Evolutionary conservation across 208 protist genomes (phyloP).

Genomic region (Trypanosoma grayi): DNA sequence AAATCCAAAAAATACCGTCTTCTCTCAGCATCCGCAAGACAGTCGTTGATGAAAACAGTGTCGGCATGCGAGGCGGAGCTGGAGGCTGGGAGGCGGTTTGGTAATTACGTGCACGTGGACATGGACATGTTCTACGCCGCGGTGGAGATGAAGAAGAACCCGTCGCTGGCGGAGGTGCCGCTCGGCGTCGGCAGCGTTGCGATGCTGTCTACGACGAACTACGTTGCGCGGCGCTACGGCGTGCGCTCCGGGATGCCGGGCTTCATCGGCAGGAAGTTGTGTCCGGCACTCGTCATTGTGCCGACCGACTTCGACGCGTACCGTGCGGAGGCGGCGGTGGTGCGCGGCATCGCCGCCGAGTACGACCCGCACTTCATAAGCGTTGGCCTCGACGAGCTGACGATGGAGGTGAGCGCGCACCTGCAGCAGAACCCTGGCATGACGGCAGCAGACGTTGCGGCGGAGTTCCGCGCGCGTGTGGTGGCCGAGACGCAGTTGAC

Average conservation of each 20-base stretch:
- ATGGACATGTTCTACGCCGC: slow-evolving; percentile 95
- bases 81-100: slow-evolving; percentile 62
- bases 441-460: slow-evolving; percentile 60
- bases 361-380: slow-evolving; percentile 89
- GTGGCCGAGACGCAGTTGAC: slow-evolving; percentile 78
- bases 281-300: slow-evolving; percentile 88
- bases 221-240: slow-evolving; percentile 94
- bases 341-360: slow-evolving; percentile 71
- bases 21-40: slow-evolving; percentile 37
- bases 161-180: slow-evolving; percentile 79
- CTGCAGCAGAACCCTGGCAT: slow-evolving; percentile 40
- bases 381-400: slow-evolving; percentile 82
- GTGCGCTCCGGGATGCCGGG: slow-evolving; percentile 96
- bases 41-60: slow-evolving; percentile 44
- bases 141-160: slow-evolving; percentile 93
- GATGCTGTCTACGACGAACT: slow-evolving; percentile 97
- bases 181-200: slow-evolving; percentile 91
- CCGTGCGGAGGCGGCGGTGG: slow-evolving; percentile 52
- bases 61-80: slow-evolving; percentile 57
- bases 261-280: slow-evolving; percentile 91
- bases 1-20: slow-evolving; percentile 56
- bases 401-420: slow-evolving; percentile 83
- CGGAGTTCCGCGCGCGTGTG: slow-evolving; percentile 80
- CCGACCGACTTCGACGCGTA: slow-evolving; percentile 79
- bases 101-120: slow-evolving; percentile 82